Percentiles rank a stretch among this genome's conserved stretches.
Conservation (phyloP, 2,329 filamentous ascomycete genomes). For the Arthroderma sp. region DNA sequence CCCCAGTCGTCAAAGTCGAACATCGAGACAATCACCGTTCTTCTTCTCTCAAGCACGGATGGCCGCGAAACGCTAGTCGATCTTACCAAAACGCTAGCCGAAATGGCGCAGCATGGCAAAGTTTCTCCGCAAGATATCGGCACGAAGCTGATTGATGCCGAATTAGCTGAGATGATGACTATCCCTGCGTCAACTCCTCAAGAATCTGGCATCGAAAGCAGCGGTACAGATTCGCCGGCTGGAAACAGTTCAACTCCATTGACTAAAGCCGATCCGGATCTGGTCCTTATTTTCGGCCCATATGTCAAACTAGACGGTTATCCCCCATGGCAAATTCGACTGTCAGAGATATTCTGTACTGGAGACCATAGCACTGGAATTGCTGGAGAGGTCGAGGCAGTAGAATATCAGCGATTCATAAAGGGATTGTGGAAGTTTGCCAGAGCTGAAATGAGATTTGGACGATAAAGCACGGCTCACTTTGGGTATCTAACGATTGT, state of each 20-base stretch:
- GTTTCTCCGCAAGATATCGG: conserved; percentile 71
- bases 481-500: neutral
- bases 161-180: conserved; percentile 52
- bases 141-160: conserved; percentile 74
- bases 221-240: conserved; percentile 10
- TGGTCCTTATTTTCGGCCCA: conserved; percentile 77
- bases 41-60: conserved; percentile 77
- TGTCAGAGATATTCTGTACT: conserved; percentile 82
- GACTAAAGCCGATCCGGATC: conserved; percentile 78
- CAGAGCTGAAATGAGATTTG: conserved; percentile 77
- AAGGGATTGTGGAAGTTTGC: conserved; percentile 72
- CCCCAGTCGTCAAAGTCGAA: conserved; percentile 18
- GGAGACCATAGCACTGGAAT: conserved; percentile 30
- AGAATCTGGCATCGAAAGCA: conserved; percentile 20
- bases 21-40: conserved; percentile 43
- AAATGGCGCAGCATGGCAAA: conserved; percentile 88
- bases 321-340: conserved; percentile 86
- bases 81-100: conserved; percentile 80
- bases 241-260: neutral
- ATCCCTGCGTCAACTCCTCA: conserved; percentile 15
- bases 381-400: conserved; percentile 35
- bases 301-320: conserved; percentile 78
- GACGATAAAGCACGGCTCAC: conserved; percentile 35
- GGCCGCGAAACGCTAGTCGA: conserved; percentile 90
- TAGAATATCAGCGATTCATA: conserved; percentile 91